Conservation (phyloP, 176 grass and related monocot genomes). For the Carex kokanica region DNA sequence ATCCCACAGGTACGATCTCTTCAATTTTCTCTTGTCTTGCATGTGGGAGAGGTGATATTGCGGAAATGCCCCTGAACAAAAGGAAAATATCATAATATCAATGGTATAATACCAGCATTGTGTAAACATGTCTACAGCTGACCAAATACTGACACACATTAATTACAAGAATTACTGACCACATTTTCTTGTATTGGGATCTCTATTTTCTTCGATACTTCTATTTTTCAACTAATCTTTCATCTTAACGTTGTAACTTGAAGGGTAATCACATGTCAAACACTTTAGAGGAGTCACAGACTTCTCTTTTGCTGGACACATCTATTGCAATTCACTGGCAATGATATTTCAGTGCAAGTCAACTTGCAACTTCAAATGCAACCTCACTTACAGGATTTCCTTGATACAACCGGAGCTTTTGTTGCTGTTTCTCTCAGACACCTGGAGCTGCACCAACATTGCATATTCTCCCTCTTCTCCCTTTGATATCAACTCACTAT, state of each 20-base stretch:
- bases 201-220: neutral
- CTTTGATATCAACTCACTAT: conserved; percentile 19
- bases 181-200: neutral
- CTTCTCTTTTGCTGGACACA: neutral
- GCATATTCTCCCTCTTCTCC: neutral
- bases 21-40: neutral
- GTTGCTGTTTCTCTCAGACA: neutral
- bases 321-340: neutral
- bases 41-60: neutral
- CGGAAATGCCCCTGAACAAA: neutral
- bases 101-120: neutral
- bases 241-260: neutral
- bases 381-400: neutral
- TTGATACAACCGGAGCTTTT: neutral
- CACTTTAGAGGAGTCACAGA: neutral
- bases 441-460: neutral
- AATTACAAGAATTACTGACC: neutral
- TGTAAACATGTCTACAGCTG: neutral
- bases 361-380: neutral
- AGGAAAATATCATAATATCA: neutral
- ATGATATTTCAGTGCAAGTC: neutral
- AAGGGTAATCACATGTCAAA: neutral
- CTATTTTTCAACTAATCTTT: neutral
- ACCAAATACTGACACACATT: neutral
- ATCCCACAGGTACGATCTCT: neutral